Conservation (phyloP, 2,329 filamentous ascomycete species). For the Acrodontium crateriforme region DNA sequence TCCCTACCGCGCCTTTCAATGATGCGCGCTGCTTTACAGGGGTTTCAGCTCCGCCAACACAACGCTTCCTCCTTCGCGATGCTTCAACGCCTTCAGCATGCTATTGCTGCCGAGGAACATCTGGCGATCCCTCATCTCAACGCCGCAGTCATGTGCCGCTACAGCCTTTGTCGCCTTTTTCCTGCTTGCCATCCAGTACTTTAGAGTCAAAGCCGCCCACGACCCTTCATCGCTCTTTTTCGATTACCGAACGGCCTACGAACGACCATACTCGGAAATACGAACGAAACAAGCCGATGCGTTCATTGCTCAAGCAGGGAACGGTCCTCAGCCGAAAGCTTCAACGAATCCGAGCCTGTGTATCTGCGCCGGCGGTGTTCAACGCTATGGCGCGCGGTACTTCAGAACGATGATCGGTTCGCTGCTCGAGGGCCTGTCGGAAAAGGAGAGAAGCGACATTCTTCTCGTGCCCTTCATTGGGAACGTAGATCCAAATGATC, state of each 20-base stretch:
- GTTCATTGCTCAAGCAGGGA: background rate
- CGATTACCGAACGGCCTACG: constrained; percentile 2
- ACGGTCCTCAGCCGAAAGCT: background rate
- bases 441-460: constrained; percentile 27
- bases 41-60: no score
- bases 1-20: no score
- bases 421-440: constrained; percentile 29
- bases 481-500: constrained; percentile 27
- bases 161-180: constrained; percentile 2
- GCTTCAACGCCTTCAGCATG: no score
- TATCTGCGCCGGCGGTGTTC: constrained; percentile 31
- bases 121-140: no score
- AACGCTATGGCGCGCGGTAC: constrained; percentile 27
- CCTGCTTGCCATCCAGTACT: constrained; percentile 1
- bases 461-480: constrained; percentile 32
- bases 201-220: constrained; percentile 1
- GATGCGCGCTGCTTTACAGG: no score
- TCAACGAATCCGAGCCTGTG: constrained; percentile 20
- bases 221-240: constrained; percentile 3
- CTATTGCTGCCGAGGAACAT: no score
- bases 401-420: constrained; percentile 30
- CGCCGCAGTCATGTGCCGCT: no score
- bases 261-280: constrained; percentile 1
- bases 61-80: no score
- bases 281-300: constrained; percentile 1